Evolutionary conservation across 108 stramenopile genomes (phyloP).

Genomic region (Fragilariopsis cylindrus): DNA sequence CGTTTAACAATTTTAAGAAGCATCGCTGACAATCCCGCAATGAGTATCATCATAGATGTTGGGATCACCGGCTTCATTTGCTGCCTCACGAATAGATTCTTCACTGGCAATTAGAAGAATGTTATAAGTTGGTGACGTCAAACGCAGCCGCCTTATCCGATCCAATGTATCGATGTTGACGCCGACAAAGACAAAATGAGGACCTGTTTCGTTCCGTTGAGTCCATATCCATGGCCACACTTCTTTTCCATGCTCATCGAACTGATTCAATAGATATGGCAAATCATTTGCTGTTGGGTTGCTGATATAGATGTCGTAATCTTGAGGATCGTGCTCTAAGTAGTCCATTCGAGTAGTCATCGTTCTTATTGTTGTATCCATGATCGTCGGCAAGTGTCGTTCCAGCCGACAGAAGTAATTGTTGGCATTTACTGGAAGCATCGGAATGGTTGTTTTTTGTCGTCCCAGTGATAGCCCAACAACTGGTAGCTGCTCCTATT

Average conservation of each 20-base stretch:
- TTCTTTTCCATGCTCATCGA: constrained; percentile 18
- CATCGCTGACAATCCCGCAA: constrained; percentile 17
- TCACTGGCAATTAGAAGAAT: constrained; percentile 13
- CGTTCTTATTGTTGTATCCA: neutral
- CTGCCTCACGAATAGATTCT: neutral
- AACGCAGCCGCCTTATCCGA: constrained; percentile 9
- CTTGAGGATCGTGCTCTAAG: constrained; percentile 8
- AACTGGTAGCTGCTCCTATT: neutral
- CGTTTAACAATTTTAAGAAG: constrained; percentile 6
- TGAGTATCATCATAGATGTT: constrained; percentile 5
- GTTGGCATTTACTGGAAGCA: neutral
- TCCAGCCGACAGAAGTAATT: neutral
- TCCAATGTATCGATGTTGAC: neutral
- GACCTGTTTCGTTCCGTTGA: constrained; percentile 15
- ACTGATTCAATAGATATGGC: constrained; percentile 12
- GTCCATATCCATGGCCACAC: constrained; percentile 32
- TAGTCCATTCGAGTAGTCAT: constrained; percentile 16
- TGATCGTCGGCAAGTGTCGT: neutral
- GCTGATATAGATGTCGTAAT: constrained; percentile 8
- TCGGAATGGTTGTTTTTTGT: neutral
- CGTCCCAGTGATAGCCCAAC: neutral
- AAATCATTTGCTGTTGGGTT: constrained; percentile 9
- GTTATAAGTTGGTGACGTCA: neutral
- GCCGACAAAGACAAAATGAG: constrained; percentile 21
- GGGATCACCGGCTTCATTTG: neutral